A percentile compares a stretch with the other conserved stretches of the same genome.
Conservation (phyloP, 1,284 basidiomycete genomes). For the Leccinum solheimii region DNA sequence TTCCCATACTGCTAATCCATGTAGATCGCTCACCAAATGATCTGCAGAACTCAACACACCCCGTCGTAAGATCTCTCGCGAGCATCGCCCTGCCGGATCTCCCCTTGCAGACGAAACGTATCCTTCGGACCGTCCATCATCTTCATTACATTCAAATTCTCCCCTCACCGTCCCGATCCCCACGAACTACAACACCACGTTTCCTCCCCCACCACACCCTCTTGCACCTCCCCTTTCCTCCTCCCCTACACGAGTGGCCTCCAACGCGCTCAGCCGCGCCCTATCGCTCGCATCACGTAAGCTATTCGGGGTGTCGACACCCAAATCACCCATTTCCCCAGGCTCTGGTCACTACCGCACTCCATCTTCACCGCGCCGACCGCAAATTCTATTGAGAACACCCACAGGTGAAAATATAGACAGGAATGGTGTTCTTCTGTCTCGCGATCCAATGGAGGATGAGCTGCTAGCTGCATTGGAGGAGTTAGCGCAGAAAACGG, state of each 20-base stretch:
- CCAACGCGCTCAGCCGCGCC: conserved; percentile 82
- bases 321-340: conserved; percentile 39
- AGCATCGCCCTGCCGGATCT: conserved; percentile 48
- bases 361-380: conserved; percentile 53
- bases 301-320: conserved; percentile 69
- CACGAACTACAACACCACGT: conserved; percentile 47
- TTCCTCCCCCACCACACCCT: conserved; percentile 60
- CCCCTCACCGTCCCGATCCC: conserved; percentile 31
- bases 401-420: conserved; percentile 40
- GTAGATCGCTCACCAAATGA: conserved; percentile 12
- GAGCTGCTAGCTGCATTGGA: conserved; percentile 76
- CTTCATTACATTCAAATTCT: conserved; percentile 25
- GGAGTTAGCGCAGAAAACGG: conserved; percentile 93
- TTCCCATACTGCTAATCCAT: neutral
- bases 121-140: conserved; percentile 29
- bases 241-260: conserved; percentile 61
- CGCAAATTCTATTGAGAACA: conserved; percentile 44
- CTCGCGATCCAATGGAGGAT: conserved; percentile 79
- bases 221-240: conserved; percentile 55
- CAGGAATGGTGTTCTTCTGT: conserved; percentile 24
- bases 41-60: conserved; percentile 61
- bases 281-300: conserved; percentile 89
- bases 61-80: conserved; percentile 57
- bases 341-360: conserved; percentile 39
- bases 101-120: conserved; percentile 45